Percentiles rank a stretch among this genome's conserved stretches.
Evolutionary conservation across 306 rosid genomes (phyloP).

Genomic region (Rosa lucieae): DNA sequence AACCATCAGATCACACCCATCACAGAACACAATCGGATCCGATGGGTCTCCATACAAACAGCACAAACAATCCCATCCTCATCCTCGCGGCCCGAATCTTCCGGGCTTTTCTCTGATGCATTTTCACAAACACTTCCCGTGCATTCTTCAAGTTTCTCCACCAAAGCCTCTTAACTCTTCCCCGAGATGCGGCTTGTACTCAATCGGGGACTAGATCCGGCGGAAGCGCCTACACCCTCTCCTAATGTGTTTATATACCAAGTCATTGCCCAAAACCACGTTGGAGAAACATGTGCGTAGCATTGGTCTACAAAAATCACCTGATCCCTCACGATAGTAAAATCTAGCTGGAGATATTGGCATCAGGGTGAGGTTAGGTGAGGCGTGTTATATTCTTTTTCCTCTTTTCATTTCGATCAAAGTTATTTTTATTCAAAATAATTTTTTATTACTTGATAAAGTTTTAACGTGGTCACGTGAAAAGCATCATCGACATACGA

Average conservation of each 20-base stretch:
- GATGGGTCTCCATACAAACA: conserved; percentile 68
- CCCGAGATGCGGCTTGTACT: conserved; percentile 36
- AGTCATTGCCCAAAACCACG: too few species aligned
- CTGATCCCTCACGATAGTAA: too few species aligned
- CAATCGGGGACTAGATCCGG: conserved; percentile 33
- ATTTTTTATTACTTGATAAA: too few species aligned
- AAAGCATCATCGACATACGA: too few species aligned
- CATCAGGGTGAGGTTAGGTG: too few species aligned
- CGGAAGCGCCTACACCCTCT: conserved; percentile 61
- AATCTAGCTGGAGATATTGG: too few species aligned
- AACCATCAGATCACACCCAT: conserved; percentile 85
- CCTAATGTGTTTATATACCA: conserved; percentile 19
- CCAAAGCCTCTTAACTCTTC: neutral
- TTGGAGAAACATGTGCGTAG: too few species aligned
- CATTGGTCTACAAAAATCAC: too few species aligned
- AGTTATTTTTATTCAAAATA: too few species aligned
- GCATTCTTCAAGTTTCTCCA: conserved; percentile 3
- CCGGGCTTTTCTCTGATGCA: neutral
- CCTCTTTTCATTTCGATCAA: too few species aligned
- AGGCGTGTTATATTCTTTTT: too few species aligned
- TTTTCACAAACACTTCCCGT: conserved; percentile 1
- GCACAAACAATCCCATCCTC: conserved; percentile 68
- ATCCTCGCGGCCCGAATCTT: neutral
- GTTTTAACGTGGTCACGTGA: too few species aligned
- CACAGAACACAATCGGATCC: conserved; percentile 85